Conservation (phyloP, 306 rosid genomes). For the Cucurbita moschata region DNA sequence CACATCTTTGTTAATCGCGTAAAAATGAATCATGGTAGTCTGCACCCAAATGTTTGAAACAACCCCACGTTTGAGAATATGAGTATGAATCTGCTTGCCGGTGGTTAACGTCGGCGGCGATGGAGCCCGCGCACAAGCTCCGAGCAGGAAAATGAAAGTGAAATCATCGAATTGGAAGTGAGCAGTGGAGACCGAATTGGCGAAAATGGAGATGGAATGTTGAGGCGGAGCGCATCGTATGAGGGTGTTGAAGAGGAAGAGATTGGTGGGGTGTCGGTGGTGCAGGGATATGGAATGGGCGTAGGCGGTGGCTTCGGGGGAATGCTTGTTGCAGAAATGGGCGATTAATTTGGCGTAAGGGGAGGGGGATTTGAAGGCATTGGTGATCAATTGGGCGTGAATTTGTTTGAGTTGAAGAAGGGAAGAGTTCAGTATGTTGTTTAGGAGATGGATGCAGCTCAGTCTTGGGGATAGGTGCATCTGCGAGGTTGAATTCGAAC, state of each 20-base stretch:
- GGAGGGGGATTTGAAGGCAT: slow-evolving; percentile 34
- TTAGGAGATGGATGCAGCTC: slow-evolving; percentile 18
- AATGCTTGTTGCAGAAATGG: slow-evolving; percentile 23
- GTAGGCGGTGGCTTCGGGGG: slow-evolving; percentile 15
- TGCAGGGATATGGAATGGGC: slow-evolving; percentile 36
- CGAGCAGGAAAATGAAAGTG: slow-evolving; percentile 48
- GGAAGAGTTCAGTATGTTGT: slow-evolving; percentile 20
- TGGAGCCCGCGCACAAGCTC: slow-evolving; percentile 64
- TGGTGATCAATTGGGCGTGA: slow-evolving; percentile 51
- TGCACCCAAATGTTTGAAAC: slow-evolving; percentile 32
- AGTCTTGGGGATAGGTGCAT: slow-evolving; percentile 20
- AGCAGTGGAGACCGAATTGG: slow-evolving; percentile 28
- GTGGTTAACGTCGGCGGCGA: slow-evolving; percentile 29
- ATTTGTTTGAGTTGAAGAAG: slow-evolving; percentile 33
- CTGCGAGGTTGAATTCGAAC: not conserved
- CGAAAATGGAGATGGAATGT: slow-evolving; percentile 30
- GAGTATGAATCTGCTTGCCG: slow-evolving; percentile 45
- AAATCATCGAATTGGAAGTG: slow-evolving; percentile 30
- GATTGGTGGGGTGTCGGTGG: slow-evolving; percentile 13
- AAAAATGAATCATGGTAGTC: slow-evolving; percentile 47
- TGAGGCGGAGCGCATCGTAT: slow-evolving; percentile 40
- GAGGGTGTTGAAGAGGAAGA: slow-evolving; percentile 56
- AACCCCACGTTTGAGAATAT: slow-evolving; percentile 30
- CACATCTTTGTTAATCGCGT: slow-evolving; percentile 42
- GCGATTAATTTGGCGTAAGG: slow-evolving; percentile 38